Percentiles rank a stretch among this genome's conserved stretches.
phyloP scores from a whole-genome alignment of 805 yeast genomes.

The Debaryomyces prosopidis region DNA sequence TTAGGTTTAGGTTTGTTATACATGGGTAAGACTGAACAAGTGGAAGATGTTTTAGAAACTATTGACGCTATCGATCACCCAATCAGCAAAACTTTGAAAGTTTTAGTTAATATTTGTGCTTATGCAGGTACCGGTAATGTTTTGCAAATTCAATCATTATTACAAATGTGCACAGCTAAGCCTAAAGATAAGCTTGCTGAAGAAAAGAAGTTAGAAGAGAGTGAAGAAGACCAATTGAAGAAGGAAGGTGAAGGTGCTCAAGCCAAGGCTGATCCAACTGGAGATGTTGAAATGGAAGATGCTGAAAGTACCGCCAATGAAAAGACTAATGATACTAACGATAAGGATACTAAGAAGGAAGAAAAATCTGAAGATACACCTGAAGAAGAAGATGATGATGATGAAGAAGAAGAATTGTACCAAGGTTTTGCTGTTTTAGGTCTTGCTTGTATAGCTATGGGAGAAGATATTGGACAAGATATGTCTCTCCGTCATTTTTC shows the following conservation, averaged over 20 bases:
- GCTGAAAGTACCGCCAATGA: slow-evolving; percentile 22
- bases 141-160: slow-evolving; percentile 84
- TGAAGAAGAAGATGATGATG: slow-evolving; percentile 27
- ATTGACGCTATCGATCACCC: slow-evolving; percentile 96
- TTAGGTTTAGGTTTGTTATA: slow-evolving; percentile 88
- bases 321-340: slow-evolving; percentile 15
- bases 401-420: slow-evolving; percentile 55
- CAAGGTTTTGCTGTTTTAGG: slow-evolving; percentile 94
- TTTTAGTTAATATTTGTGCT: slow-evolving; percentile 87
- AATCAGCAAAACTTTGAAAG: slow-evolving; percentile 83
- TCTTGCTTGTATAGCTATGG: slow-evolving; percentile 91
- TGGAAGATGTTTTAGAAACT: slow-evolving; percentile 91
- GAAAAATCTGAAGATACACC: slow-evolving; percentile 31
- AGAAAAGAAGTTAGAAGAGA: slow-evolving; percentile 57
- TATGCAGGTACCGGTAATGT: slow-evolving; percentile 98
- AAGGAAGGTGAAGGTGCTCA: slow-evolving; percentile 30
- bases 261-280: slow-evolving; percentile 20
- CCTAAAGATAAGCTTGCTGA: slow-evolving; percentile 56
- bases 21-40: slow-evolving; percentile 92
- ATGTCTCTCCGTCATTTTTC: slow-evolving; percentile 97
- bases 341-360: slow-evolving; percentile 18
- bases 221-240: slow-evolving; percentile 35
- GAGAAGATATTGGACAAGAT: slow-evolving; percentile 96
- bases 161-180: slow-evolving; percentile 84
- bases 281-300: slow-evolving; percentile 34